Evolutionary conservation across 768 basidiomycete species (phyloP).

Genomic region (Mycena venus): DNA sequence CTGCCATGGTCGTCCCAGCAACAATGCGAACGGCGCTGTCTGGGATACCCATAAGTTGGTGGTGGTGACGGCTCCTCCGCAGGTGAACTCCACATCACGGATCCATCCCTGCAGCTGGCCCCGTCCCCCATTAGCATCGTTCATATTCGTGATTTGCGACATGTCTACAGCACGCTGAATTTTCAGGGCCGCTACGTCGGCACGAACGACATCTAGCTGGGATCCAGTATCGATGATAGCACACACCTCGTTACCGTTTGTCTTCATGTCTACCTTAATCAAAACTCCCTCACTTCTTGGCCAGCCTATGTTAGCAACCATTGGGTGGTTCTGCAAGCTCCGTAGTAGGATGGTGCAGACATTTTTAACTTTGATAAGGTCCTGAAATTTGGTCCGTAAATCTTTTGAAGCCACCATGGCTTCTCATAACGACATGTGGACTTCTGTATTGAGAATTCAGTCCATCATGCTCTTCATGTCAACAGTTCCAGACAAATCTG

Average conservation of each 20-base stretch:
- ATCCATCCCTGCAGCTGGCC: too few relatives aligned
- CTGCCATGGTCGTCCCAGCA: slow-evolving; percentile 43
- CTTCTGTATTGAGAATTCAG: not conserved
- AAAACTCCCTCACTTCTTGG: not conserved
- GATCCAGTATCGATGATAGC: too few relatives aligned
- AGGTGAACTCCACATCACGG: slow-evolving; percentile 32
- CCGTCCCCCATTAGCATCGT: too few relatives aligned
- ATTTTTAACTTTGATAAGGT: not conserved
- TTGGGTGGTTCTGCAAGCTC: not conserved
- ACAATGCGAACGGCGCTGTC: slow-evolving; percentile 30
- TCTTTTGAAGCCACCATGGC: not conserved
- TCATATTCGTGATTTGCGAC: too few relatives aligned
- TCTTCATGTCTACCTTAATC: too few relatives aligned
- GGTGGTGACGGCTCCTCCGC: slow-evolving; percentile 35
- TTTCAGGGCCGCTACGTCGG: too few relatives aligned
- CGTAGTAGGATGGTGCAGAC: not conserved
- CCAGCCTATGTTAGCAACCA: not conserved
- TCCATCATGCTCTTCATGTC: not conserved
- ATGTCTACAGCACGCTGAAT: too few relatives aligned
- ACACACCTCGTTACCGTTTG: too few relatives aligned
- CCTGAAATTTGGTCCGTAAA: not conserved
- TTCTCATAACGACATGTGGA: not conserved
- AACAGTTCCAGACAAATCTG: not conserved
- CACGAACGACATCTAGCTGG: too few relatives aligned
- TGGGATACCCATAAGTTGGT: slow-evolving; percentile 39